Base-by-base conservation (phyloP, 257 asterid species). In the Sherardia arvensis region DNA sequence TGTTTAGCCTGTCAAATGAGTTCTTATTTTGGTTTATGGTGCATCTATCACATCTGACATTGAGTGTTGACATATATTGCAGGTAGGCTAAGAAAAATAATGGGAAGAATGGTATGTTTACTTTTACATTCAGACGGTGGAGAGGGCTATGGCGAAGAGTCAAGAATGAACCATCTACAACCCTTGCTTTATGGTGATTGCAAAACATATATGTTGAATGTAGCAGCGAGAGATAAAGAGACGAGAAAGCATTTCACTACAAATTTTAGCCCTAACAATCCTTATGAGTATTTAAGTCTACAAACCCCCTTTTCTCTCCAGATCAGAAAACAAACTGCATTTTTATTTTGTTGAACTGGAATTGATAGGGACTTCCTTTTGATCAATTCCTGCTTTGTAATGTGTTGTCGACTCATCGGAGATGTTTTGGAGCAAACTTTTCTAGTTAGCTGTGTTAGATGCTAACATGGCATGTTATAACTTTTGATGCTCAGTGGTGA, bases 151-250 rank as follows among this genome's bases (percentile, higher is more conserved):
- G 33, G 62, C 57, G 40, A 49, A 65, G 53, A 73, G 71, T 69
- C 66, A 73, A 69, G 71, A 34, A 69, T 71, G 65, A 29, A 73
- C 77, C 72, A 71, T 22, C 34, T 49, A 20, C 56, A 71, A 60
- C 64, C 81, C 83, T 78, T 65, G 69, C 80, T n/a, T 64, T 55
- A 23, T 66, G 80, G 77, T 64, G 80, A 65, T 58, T 58, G 62
- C 45, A 27, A 30, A 43, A 14, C 1, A 1, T 12, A 7, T 9
- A 11, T 3, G 20, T 15, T 14, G 20, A 17, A 43, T 0, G 7
- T 43, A 43, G 51, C 5, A 8, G 18, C 49, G 14, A n/a, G 48
- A 25, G 54, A n/a, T n/a, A n/a, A n/a, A n/a, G n/a, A 38, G 2
- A 6, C 2, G 25, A 38, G 40, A 18, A 54, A 47, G 64, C 76